Evolutionary conservation across 2,329 filamentous ascomycete genomes (phyloP).

Genomic region (Cladophialophora immunda): DNA sequence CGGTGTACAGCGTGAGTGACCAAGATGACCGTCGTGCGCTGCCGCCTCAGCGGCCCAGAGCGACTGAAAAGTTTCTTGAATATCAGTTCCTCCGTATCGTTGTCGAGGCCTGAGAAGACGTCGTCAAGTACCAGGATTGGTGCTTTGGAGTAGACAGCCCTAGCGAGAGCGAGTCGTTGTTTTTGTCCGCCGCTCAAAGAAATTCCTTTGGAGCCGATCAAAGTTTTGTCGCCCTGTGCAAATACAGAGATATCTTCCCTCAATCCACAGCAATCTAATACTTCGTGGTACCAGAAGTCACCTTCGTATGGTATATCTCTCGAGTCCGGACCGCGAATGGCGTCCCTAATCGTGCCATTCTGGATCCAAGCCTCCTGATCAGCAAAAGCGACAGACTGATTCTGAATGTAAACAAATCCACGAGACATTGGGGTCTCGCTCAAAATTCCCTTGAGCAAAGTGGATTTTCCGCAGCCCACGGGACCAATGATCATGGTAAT

Average conservation of each 20-base stretch:
- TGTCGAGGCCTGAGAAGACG: constrained; percentile 61
- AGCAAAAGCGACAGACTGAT: constrained; percentile 33
- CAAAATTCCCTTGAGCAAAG: constrained; percentile 38
- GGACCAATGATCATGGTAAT: constrained; percentile 44
- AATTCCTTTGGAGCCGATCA: constrained; percentile 41
- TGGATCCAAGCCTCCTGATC: constrained; percentile 40
- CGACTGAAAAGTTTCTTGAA: constrained; percentile 57
- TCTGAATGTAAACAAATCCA: constrained; percentile 35
- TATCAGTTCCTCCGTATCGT: constrained; percentile 58
- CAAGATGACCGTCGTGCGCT: constrained; percentile 51
- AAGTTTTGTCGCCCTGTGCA: constrained; percentile 38
- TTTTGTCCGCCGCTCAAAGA: constrained; percentile 45
- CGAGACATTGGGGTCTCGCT: constrained; percentile 33
- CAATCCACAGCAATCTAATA: constrained; percentile 42
- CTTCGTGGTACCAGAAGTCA: constrained; percentile 42
- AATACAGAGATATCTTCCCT: constrained; percentile 40
- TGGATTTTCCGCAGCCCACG: constrained; percentile 42
- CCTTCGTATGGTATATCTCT: constrained; percentile 30
- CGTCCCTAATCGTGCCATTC: constrained; percentile 37
- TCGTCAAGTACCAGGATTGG: constrained; percentile 61
- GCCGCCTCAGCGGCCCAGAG: constrained; percentile 55
- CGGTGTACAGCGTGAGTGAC: constrained; percentile 47
- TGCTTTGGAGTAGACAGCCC: constrained; percentile 60
- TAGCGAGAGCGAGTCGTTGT: constrained; percentile 54
- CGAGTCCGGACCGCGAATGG: constrained; percentile 39